phyloP scores from a whole-genome alignment of 1,284 basidiomycete species.

The Xerocomus minutiporus region DNA sequence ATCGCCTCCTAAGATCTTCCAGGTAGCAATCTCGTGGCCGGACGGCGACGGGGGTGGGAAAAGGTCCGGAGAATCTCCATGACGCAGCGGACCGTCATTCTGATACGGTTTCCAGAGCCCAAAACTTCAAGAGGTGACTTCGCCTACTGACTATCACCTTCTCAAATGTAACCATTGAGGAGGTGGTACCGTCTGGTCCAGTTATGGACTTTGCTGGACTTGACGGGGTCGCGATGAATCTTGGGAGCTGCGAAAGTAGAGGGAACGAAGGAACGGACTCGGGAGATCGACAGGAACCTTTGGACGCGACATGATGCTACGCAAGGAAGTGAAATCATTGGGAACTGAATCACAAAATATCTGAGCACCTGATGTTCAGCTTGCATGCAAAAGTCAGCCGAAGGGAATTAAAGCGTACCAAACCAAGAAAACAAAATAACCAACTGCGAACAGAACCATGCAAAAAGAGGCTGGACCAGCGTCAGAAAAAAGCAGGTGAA shows the following conservation, averaged over 20 bases:
- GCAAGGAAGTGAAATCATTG: no score
- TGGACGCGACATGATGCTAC: background rate
- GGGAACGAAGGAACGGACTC: background rate
- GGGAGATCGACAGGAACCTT: no score
- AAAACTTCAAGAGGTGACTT: background rate
- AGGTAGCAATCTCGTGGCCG: background rate
- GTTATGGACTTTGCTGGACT: background rate
- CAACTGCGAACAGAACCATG: no score
- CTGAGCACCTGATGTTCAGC: no score
- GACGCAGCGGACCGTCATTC: background rate
- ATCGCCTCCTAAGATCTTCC: background rate
- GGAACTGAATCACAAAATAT: no score
- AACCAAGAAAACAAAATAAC: background rate
- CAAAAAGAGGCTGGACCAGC: background rate
- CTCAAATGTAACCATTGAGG: background rate
- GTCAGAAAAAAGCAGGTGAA: background rate
- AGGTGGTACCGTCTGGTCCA: background rate
- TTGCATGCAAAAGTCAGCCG: no score
- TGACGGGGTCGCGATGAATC: background rate
- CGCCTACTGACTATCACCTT: background rate
- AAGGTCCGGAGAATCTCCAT: background rate
- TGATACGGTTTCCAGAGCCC: background rate
- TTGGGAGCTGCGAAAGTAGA: background rate
- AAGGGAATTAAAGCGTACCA: background rate
- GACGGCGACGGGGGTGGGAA: background rate